Conservation (phyloP, 1,284 basidiomycete genomes). For the Rhodotorula glutinis region DNA sequence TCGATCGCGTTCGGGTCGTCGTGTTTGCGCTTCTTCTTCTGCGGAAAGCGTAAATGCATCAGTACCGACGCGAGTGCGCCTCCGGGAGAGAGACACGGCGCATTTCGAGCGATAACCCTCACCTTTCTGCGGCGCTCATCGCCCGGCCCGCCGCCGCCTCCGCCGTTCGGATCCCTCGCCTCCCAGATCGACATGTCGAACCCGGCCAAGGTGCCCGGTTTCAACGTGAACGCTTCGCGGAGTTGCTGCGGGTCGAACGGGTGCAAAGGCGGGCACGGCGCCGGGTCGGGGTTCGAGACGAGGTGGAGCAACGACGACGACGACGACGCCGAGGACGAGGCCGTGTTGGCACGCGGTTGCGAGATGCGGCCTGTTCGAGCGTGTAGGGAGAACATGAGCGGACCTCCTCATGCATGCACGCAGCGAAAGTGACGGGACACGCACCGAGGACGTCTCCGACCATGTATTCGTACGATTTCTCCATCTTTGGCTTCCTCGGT, state of each 20-base stretch:
- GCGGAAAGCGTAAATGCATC: not conserved
- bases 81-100: too few species aligned
- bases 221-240: constrained; percentile 39
- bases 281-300: constrained; percentile 40
- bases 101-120: too few species aligned
- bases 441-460: constrained; percentile 42
- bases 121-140: constrained; percentile 14
- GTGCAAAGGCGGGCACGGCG: constrained; percentile 25
- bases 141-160: not conserved
- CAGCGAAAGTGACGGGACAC: not conserved
- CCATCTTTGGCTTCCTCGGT: constrained; percentile 35
- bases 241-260: constrained; percentile 33
- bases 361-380: constrained; percentile 2
- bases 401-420: not conserved
- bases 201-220: constrained; percentile 32
- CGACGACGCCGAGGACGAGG: not conserved
- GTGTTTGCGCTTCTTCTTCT: constrained; percentile 37
- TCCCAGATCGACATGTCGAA: constrained; percentile 38
- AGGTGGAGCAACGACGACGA: constrained; percentile 29
- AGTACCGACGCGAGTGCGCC: too few species aligned
- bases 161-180: not conserved
- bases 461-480: constrained; percentile 40
- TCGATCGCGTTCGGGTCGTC: constrained; percentile 1
- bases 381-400: not conserved
- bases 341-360: not conserved